Percentiles rank a stretch among this genome's conserved stretches.
Evolutionary conservation across 768 basidiomycete genomes (phyloP).

Genomic region (Phaeotremella fagi): DNA sequence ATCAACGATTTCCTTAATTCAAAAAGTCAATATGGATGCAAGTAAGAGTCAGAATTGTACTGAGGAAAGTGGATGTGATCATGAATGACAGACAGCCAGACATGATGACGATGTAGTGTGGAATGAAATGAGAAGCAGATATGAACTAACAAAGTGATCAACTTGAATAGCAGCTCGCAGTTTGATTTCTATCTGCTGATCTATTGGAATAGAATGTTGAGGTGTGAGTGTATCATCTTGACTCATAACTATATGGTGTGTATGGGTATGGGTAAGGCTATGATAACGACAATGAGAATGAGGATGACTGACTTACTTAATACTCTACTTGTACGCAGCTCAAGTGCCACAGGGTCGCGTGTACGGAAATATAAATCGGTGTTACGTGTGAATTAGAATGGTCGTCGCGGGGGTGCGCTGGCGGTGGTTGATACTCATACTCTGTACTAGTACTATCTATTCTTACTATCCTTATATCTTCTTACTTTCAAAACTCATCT

Average conservation of each 20-base stretch:
- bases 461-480: not conserved
- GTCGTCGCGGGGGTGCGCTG: not conserved
- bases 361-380: not conserved
- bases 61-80: no score
- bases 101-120: no score
- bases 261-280: no score
- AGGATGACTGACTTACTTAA: no score
- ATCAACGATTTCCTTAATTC: constrained; percentile 40
- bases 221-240: no score
- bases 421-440: not conserved
- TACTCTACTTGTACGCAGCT: no score
- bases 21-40: no score
- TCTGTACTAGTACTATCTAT: no score
- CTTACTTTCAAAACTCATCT: constrained; percentile 5
- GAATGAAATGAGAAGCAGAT: no score
- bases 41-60: not conserved
- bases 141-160: constrained; percentile 34
- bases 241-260: no score
- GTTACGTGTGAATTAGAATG: not conserved
- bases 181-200: constrained; percentile 30
- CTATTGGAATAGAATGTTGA: no score
- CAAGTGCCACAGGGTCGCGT: not conserved
- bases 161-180: constrained; percentile 23
- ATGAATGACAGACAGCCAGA: no score
- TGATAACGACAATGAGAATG: not conserved